These are phyloP conservation scores for Trichosporon asahii DNA, from an alignment of 1,284 basidiomycete genomes.

Conservation along the genomic window DNA sequence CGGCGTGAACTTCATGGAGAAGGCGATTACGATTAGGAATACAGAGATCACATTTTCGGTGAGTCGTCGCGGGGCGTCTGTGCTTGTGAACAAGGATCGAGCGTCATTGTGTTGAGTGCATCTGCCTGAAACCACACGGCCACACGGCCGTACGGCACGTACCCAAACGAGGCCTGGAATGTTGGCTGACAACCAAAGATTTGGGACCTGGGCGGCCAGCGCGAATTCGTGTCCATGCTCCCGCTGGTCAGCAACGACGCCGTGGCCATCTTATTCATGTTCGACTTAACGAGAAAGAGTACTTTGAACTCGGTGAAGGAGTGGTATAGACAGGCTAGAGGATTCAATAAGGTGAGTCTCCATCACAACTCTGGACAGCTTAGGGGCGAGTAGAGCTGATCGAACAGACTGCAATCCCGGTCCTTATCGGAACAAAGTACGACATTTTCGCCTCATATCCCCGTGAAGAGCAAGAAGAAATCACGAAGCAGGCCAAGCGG, in stretches of 20 bases:
- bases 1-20: conserved; percentile 99
- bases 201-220: conserved; percentile 96
- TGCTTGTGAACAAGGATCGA: not conserved
- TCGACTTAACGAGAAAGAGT: conserved; percentile 92
- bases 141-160: not conserved
- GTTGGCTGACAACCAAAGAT: conserved; percentile 55
- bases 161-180: not conserved
- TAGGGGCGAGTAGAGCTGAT: not conserved
- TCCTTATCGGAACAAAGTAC: conserved; percentile 96
- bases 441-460: conserved; percentile 95
- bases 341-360: conserved; percentile 85
- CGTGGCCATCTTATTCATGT: conserved; percentile 99
- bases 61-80: conserved; percentile 22
- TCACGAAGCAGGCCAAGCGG: conserved; percentile 94
- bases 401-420: conserved; percentile 83
- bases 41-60: conserved; percentile 95
- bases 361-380: not conserved
- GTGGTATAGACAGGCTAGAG: conserved; percentile 97
- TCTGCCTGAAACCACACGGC: not conserved
- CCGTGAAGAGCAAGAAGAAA: conserved; percentile 96
- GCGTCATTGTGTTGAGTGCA: not conserved
- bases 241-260: conserved; percentile 98
- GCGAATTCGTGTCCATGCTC: conserved; percentile 98
- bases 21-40: conserved; percentile 92
- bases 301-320: conserved; percentile 98